A percentile compares a stretch with the other conserved stretches of the same genome.
Conservation (phyloP, 2,329 filamentous ascomycete genomes). For the Aplosporella prunicola region DNA sequence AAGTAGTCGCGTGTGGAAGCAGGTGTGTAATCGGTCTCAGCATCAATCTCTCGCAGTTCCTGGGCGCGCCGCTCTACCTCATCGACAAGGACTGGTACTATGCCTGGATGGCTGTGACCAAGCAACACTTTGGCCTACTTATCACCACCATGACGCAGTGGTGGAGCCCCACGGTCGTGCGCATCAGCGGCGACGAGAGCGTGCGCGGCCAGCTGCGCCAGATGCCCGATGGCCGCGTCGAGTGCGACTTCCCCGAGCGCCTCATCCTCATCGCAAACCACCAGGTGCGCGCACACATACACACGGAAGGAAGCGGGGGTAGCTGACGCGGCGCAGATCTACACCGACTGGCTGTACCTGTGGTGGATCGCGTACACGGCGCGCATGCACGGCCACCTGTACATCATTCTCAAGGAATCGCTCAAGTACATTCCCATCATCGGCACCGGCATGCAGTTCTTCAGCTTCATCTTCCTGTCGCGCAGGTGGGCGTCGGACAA, state of each 20-base stretch:
- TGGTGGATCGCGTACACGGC: constrained; percentile 84
- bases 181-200: constrained; percentile 73
- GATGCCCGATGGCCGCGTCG: constrained; percentile 58
- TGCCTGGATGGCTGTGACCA: constrained; percentile 78
- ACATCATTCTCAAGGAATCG: constrained; percentile 84
- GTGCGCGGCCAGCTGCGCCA: constrained; percentile 64
- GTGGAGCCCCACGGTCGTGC: constrained; percentile 72
- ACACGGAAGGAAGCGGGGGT: background rate
- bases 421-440: constrained; percentile 75
- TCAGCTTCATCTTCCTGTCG: constrained; percentile 87
- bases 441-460: constrained; percentile 76
- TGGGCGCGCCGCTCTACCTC: constrained; percentile 65
- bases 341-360: constrained; percentile 87
- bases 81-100: constrained; percentile 68
- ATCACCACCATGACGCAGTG: constrained; percentile 72
- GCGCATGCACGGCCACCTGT: constrained; percentile 72
- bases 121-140: constrained; percentile 69
- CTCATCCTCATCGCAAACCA: constrained; percentile 79
- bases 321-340: constrained; percentile 45
- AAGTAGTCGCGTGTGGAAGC: constrained; percentile 2
- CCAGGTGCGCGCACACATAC: constrained; percentile 38
- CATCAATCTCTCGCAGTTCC: constrained; percentile 56
- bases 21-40: constrained; percentile 17
- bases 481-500: constrained; percentile 78
- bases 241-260: constrained; percentile 71